phyloP scores from a whole-genome alignment of 495 filamentous ascomycete genomes.

The Alectoria sarmentosa region DNA sequence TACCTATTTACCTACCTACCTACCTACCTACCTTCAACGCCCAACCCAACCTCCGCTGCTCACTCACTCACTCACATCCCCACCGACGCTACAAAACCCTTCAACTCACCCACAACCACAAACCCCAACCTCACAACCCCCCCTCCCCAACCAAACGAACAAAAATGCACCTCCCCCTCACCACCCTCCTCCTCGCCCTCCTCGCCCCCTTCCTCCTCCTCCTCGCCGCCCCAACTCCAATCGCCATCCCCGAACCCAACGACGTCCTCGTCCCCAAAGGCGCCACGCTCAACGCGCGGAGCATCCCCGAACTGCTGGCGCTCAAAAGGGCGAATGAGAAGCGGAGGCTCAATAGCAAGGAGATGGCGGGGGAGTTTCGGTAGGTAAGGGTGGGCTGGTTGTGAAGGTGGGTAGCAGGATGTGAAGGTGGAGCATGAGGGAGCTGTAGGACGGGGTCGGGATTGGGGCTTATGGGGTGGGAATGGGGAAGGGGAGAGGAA shows the following conservation, averaged over 20 bases:
- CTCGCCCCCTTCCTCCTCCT: not conserved
- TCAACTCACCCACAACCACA: not conserved
- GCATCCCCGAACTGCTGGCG: slow-evolving; percentile 6
- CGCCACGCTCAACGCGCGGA: not conserved
- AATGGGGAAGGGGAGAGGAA: not conserved
- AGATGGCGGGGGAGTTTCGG: slow-evolving; percentile 1
- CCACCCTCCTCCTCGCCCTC: not conserved
- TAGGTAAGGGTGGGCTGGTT: not conserved
- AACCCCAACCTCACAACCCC: too few relatives aligned
- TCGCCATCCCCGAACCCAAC: not conserved
- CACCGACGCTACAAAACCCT: not conserved
- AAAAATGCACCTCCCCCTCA: not conserved
- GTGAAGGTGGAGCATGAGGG: not conserved
- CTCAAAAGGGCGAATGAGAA: not conserved
- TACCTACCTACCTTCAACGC: too few relatives aligned
- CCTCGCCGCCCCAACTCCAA: not conserved
- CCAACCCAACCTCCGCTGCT: too few relatives aligned
- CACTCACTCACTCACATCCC: not conserved
- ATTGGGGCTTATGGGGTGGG: not conserved
- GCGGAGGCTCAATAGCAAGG: not conserved
- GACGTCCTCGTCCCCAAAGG: slow-evolving; percentile 7
- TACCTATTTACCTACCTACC: too few relatives aligned
- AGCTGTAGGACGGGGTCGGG: not conserved
- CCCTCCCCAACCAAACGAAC: not conserved
- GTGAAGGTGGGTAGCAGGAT: not conserved